Percentiles rank a stretch among this genome's conserved stretches.
Conservation (phyloP, 2,329 filamentous ascomycete genomes). For the Talaromyces sp. region DNA sequence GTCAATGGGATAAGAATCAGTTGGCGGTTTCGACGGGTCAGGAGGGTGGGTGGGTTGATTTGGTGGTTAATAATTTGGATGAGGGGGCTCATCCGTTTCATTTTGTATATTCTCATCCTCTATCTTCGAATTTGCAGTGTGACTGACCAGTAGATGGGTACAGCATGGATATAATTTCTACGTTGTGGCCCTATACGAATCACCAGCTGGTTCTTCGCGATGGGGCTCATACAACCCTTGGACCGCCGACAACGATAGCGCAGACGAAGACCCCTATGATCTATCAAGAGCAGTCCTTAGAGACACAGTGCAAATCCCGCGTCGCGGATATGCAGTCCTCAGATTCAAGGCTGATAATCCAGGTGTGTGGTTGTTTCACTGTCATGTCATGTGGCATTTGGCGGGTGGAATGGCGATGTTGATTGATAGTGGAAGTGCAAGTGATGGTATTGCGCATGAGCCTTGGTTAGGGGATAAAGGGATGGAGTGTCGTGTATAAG, state of each 20-base stretch:
- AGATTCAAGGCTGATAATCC: conserved; percentile 57
- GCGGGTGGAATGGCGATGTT: conserved; percentile 48
- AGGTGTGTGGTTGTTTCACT: conserved; percentile 52
- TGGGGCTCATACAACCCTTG: conserved; percentile 33
- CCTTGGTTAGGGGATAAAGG: conserved; percentile 8
- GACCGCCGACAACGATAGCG: conserved; percentile 10
- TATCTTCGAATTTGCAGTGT: not conserved
- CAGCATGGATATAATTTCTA: conserved; percentile 79
- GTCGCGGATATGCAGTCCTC: conserved; percentile 56
- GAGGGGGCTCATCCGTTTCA: conserved; percentile 54
- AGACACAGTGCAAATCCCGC: conserved; percentile 56
- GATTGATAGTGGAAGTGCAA: conserved; percentile 33
- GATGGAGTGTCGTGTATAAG: conserved; percentile 12
- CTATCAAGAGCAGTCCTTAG: conserved; percentile 45
- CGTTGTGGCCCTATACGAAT: conserved; percentile 39
- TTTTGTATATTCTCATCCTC: conserved; percentile 33
- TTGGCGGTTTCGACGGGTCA: conserved; percentile 31
- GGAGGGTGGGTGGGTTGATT: conserved; percentile 44
- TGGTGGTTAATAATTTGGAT: conserved; percentile 53
- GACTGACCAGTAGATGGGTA: conserved; percentile 27
- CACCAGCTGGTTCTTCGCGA: conserved; percentile 10
- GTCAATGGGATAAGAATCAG: conserved; percentile 46
- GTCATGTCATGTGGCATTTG: conserved; percentile 54
- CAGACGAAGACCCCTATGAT: conserved; percentile 28
- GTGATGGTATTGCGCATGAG: conserved; percentile 13